phyloP scores from a whole-genome alignment of 2,329 filamentous ascomycete genomes.

The Balansia obtecta region DNA sequence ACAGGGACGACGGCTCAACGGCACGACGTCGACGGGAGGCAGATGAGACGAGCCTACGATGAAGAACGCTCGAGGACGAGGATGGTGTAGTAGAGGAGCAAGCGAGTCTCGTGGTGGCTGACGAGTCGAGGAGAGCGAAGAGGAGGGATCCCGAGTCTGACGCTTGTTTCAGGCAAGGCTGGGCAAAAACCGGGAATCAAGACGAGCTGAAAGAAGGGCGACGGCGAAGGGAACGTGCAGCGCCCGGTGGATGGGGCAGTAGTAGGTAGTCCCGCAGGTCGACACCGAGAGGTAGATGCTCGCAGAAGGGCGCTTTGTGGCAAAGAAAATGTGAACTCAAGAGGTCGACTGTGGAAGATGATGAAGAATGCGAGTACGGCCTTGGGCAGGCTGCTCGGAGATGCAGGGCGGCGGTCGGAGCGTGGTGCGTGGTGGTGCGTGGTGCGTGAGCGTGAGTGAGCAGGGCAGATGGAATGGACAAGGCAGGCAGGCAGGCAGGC shows the following conservation, averaged over 20 bases:
- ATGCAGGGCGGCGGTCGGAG: neutral
- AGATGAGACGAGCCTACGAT: slow-evolving; percentile 3
- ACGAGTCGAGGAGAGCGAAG: slow-evolving; percentile 6
- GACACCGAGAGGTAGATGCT: neutral
- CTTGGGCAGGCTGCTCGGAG: neutral
- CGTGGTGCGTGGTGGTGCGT: neutral
- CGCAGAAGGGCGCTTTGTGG: neutral
- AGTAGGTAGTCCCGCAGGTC: neutral
- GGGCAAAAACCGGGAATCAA: slow-evolving; percentile 4
- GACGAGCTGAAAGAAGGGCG: slow-evolving; percentile 2
- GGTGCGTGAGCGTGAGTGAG: neutral
- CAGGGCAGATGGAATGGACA: neutral
- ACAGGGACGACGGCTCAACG: neutral
- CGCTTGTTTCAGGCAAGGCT: slow-evolving; percentile 15
- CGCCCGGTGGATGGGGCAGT: neutral
- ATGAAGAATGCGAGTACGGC: neutral
- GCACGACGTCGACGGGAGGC: neutral
- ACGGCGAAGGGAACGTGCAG: slow-evolving; percentile 3
- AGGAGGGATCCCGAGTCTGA: slow-evolving; percentile 4
- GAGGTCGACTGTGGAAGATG: neutral
- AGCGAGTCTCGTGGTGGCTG: slow-evolving; percentile 5
- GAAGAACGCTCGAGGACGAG: slow-evolving; percentile 4
- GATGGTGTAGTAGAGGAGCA: slow-evolving; percentile 5
- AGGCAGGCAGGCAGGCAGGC: neutral
- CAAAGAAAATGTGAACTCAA: neutral